Evolutionary conservation across 441 rosid species (phyloP).

Genomic region (Erodium trifolium): DNA sequence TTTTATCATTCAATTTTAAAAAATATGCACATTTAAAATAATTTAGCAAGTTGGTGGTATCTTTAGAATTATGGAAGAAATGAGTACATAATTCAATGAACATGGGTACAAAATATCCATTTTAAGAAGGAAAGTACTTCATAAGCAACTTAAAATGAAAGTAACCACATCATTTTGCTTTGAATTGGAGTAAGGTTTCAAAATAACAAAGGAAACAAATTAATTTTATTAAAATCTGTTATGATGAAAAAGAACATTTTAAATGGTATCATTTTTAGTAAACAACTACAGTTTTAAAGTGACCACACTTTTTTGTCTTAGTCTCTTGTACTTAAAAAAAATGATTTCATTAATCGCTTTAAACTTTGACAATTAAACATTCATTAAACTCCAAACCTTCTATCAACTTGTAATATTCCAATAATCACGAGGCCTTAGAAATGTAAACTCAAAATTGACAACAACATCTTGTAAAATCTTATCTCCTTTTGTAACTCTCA

Average conservation of each 20-base stretch:
- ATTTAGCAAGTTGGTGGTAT: neutral
- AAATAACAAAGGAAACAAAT: neutral
- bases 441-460: neutral
- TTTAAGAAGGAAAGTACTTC: neutral
- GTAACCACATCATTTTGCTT: neutral
- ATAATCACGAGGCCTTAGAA: neutral
- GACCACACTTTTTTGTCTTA: too few relatives aligned
- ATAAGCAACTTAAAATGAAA: constrained; percentile 1
- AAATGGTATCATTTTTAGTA: too few relatives aligned
- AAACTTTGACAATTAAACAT: too few relatives aligned
- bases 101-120: neutral
- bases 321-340: too few relatives aligned
- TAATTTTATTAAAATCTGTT: too few relatives aligned
- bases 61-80: neutral
- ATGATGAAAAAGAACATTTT: too few relatives aligned
- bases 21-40: neutral
- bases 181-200: neutral
- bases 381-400: neutral
- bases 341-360: neutral
- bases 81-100: neutral
- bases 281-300: too few relatives aligned
- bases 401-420: neutral
- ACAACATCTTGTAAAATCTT: neutral
- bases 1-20: neutral
- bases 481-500: neutral